phyloP scores from a whole-genome alignment of 2,329 filamentous ascomycete genomes.

The Xylaria sp. region DNA sequence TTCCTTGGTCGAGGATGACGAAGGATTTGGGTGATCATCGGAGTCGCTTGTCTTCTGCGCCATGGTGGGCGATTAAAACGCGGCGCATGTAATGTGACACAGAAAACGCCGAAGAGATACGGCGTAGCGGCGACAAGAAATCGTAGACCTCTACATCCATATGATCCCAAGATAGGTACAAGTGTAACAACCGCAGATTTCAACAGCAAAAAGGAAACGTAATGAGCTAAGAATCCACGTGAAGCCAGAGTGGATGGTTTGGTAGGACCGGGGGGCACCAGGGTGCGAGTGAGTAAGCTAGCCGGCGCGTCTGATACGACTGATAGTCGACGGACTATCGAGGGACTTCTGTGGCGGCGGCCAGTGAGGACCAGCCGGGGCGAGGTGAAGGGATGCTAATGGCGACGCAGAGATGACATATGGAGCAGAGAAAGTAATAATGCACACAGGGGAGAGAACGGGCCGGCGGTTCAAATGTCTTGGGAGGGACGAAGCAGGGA shows the following conservation, averaged over 20 bases:
- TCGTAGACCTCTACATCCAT: constrained; percentile 38
- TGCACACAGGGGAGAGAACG: constrained; percentile 23
- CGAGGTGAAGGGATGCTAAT: constrained; percentile 22
- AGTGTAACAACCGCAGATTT: constrained; percentile 33
- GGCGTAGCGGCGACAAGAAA: constrained; percentile 35
- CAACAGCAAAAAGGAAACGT: constrained; percentile 25
- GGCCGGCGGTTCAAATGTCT: constrained; percentile 23
- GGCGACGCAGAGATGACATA: constrained; percentile 22
- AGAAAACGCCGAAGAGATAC: constrained; percentile 40
- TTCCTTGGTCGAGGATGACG: constrained; percentile 43
- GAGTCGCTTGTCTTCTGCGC: constrained; percentile 44
- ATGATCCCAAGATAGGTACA: constrained; percentile 32
- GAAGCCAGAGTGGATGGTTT: constrained; percentile 31
- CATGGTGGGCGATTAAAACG: constrained; percentile 44
- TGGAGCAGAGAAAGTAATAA: constrained; percentile 9
- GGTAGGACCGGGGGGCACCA: no score
- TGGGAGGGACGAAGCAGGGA: constrained; percentile 24
- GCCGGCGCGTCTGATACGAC: constrained; percentile 27
- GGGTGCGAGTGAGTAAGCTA: constrained; percentile 33
- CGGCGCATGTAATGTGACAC: constrained; percentile 43
- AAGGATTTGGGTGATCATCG: constrained; percentile 44
- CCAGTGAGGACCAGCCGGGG: constrained; percentile 19
- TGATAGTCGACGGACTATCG: constrained; percentile 29
- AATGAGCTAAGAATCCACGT: constrained; percentile 33
- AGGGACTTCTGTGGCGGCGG: constrained; percentile 16